These are phyloP conservation scores for Glycine soja DNA, from an alignment of 306 rosid genomes.

Conservation along the genomic window DNA sequence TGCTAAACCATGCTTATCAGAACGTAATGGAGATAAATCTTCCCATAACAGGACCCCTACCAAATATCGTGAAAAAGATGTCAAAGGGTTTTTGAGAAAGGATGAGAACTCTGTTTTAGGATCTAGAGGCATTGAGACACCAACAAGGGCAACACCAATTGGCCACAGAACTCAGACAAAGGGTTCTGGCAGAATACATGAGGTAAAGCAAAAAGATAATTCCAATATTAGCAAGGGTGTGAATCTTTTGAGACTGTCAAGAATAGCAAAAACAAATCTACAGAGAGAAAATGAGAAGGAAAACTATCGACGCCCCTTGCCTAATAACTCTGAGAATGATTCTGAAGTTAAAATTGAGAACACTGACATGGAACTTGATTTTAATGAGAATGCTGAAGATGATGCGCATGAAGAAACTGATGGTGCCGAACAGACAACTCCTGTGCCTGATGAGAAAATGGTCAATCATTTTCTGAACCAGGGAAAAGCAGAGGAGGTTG, in stretches of 20 bases:
- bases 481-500: slow-evolving; percentile 67
- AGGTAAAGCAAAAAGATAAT: slow-evolving; percentile 70
- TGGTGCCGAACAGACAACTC: slow-evolving; percentile 61
- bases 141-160: slow-evolving; percentile 74
- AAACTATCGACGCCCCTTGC: slow-evolving; percentile 86
- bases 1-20: slow-evolving; percentile 76
- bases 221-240: slow-evolving; percentile 68
- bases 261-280: slow-evolving; percentile 87
- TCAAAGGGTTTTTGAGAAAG: slow-evolving; percentile 67
- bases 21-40: slow-evolving; percentile 82
- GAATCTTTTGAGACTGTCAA: slow-evolving; percentile 90
- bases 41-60: slow-evolving; percentile 81
- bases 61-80: slow-evolving; percentile 78
- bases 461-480: slow-evolving; percentile 55
- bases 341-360: slow-evolving; percentile 96
- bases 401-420: slow-evolving; percentile 83
- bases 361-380: slow-evolving; percentile 97
- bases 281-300: slow-evolving; percentile 97
- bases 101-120: slow-evolving; percentile 75
- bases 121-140: slow-evolving; percentile 71
- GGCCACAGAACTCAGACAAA: slow-evolving; percentile 73
- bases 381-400: slow-evolving; percentile 87
- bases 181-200: slow-evolving; percentile 70
- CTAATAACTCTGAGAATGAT: slow-evolving; percentile 71
- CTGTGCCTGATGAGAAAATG: slow-evolving; percentile 59